Evolutionary conservation across 441 rosid species (phyloP).

Genomic region (Breynia disticha): DNA sequence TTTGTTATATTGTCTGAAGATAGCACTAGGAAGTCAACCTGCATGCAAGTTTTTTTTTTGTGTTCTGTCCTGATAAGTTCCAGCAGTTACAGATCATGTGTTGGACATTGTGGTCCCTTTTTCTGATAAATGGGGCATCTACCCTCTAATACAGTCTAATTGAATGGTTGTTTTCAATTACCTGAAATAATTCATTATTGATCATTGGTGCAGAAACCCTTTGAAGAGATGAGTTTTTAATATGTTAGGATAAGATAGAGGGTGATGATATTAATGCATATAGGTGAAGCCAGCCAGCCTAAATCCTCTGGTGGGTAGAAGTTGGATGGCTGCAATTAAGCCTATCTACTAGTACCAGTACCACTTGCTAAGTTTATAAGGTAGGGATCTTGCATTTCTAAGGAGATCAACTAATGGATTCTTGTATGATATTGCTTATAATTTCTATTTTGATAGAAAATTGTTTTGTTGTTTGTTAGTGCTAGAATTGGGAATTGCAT

Average conservation of each 20-base stretch:
- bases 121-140: conserved; percentile 1
- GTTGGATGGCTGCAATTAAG: conserved; percentile 41
- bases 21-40: conserved; percentile 1
- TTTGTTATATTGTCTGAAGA: conserved; percentile 1
- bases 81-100: conserved; percentile 7
- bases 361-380: conserved; percentile 11
- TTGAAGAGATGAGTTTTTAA: conserved; percentile 15
- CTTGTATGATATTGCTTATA: too few species aligned
- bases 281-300: conserved; percentile 34
- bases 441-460: too few species aligned
- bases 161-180: not conserved
- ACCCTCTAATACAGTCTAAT: not conserved
- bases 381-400: conserved; percentile 2
- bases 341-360: conserved; percentile 9
- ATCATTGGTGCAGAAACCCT: conserved; percentile 11
- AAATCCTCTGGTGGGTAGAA: conserved; percentile 28
- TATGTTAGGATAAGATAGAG: conserved; percentile 29
- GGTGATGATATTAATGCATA: conserved; percentile 35
- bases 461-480: not conserved
- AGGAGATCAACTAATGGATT: too few species aligned
- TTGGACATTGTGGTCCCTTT: conserved; percentile 16
- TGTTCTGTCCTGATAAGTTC: conserved; percentile 9
- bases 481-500: not conserved
- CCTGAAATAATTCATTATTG: conserved; percentile 8
- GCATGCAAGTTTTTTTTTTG: conserved; percentile 7